These are phyloP conservation scores for Gyrodon lividus DNA, from an alignment of 768 basidiomycete species.

Conservation along the genomic window DNA sequence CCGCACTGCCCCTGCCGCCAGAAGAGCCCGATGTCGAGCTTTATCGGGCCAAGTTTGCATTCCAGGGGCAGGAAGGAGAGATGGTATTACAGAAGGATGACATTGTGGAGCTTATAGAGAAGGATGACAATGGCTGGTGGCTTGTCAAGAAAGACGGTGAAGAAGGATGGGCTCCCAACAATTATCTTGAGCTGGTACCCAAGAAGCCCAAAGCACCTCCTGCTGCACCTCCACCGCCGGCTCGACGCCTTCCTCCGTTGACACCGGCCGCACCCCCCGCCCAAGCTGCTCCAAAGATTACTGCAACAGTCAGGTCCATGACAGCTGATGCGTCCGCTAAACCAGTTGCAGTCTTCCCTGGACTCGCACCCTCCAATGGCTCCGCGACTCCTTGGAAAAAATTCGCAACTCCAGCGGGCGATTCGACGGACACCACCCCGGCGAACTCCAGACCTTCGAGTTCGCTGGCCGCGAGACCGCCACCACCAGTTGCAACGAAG, in stretches of 20 bases:
- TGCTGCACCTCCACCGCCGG: slow-evolving; percentile 70
- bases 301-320: slow-evolving; percentile 42
- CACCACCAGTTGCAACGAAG: slow-evolving; percentile 63
- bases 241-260: slow-evolving; percentile 44
- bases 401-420: slow-evolving; percentile 34
- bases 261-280: slow-evolving; percentile 38
- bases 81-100: slow-evolving; percentile 90
- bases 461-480: slow-evolving; percentile 46
- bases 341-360: slow-evolving; percentile 81
- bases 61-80: slow-evolving; percentile 91
- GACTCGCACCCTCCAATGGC: slow-evolving; percentile 67
- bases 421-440: slow-evolving; percentile 39
- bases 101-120: slow-evolving; percentile 85
- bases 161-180: slow-evolving; percentile 96
- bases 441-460: slow-evolving; percentile 52
- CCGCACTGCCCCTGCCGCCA: slow-evolving; percentile 55
- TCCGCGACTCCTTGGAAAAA: slow-evolving; percentile 77
- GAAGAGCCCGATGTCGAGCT: slow-evolving; percentile 64
- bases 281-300: slow-evolving; percentile 32
- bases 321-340: slow-evolving; percentile 64
- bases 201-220: slow-evolving; percentile 62
- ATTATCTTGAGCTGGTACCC: slow-evolving; percentile 83
- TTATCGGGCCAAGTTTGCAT: slow-evolving; percentile 91
- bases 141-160: slow-evolving; percentile 76
- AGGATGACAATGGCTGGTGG: slow-evolving; percentile 98